A percentile compares a stretch with the other conserved stretches of the same genome.
Conservation (phyloP, 2,329 filamentous ascomycete species). For the Neopestalotiopsis sp. region DNA sequence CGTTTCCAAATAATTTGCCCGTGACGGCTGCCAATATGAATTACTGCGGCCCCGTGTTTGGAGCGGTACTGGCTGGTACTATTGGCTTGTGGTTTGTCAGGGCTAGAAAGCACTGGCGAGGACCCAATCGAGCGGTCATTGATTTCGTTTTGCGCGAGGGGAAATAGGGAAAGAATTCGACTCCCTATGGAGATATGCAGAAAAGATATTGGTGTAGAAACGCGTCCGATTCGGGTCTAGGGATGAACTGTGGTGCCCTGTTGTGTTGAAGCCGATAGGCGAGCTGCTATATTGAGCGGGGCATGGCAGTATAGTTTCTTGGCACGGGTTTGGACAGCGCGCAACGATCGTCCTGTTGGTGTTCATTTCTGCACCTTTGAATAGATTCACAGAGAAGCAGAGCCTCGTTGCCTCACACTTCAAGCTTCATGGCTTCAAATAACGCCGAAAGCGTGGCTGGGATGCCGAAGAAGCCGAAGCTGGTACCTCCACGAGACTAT, state of each 20-base stretch:
- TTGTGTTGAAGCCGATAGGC: too few species aligned
- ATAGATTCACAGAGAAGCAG: too few species aligned
- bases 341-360: background rate
- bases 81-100: slow-evolving; percentile 7
- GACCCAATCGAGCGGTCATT: slow-evolving; percentile 2
- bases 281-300: background rate
- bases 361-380: too few species aligned
- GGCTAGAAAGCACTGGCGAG: slow-evolving; percentile 3
- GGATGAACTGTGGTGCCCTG: too few species aligned
- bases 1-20: slow-evolving; percentile 14
- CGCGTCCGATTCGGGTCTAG: too few species aligned
- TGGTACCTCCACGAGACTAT: background rate
- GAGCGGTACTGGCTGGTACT: slow-evolving; percentile 6
- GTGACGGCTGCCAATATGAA: slow-evolving; percentile 17
- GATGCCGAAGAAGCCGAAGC: background rate
- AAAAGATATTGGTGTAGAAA: too few species aligned
- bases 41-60: slow-evolving; percentile 14
- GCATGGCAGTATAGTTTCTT: background rate
- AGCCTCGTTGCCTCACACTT: too few species aligned
- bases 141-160: background rate
- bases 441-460: too few species aligned
- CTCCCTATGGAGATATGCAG: too few species aligned
- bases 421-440: too few species aligned
- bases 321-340: background rate
- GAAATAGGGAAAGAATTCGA: too few species aligned